phyloP scores from a whole-genome alignment of 1,139 yeast species.

The Blastobotrys raffinosifermentans region DNA sequence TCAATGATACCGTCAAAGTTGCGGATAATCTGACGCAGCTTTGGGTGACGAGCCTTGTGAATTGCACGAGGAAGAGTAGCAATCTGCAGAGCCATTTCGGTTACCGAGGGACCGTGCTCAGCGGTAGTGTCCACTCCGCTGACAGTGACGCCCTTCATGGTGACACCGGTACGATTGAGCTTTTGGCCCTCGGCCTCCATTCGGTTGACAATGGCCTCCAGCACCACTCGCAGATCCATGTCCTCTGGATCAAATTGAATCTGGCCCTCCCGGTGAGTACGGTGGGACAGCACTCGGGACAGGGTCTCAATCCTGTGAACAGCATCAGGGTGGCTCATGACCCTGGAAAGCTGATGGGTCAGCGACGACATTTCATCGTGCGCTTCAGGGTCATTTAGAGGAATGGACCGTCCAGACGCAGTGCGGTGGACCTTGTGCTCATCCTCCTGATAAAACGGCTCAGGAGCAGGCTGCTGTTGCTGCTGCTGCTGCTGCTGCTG shows the following conservation, averaged over 20 bases:
- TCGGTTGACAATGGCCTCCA: conserved; percentile 30
- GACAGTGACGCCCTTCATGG: conserved; percentile 42
- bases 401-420: no score
- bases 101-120: conserved; percentile 46
- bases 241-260: conserved; percentile 38
- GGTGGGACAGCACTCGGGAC: conserved; percentile 39
- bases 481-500: no score
- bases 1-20: conserved; percentile 39
- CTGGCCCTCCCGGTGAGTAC: conserved; percentile 33
- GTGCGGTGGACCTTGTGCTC: no score
- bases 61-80: conserved; percentile 28
- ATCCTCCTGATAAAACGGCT: no score
- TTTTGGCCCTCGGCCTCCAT: conserved; percentile 41
- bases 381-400: conserved; percentile 16
- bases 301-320: conserved; percentile 37
- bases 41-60: conserved; percentile 24
- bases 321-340: conserved; percentile 27
- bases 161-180: conserved; percentile 46
- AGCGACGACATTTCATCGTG: conserved; percentile 15
- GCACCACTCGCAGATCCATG: conserved; percentile 37
- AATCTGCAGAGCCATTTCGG: conserved; percentile 37
- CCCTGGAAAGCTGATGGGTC: conserved; percentile 18
- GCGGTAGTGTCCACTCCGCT: conserved; percentile 49
- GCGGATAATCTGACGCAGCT: conserved; percentile 42
- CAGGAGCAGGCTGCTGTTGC: no score